Evolutionary conservation across 208 protist genomes (phyloP), one percentile per base, ranked within the genome.

Genomic region (Leishmania aethiopica): DNA sequence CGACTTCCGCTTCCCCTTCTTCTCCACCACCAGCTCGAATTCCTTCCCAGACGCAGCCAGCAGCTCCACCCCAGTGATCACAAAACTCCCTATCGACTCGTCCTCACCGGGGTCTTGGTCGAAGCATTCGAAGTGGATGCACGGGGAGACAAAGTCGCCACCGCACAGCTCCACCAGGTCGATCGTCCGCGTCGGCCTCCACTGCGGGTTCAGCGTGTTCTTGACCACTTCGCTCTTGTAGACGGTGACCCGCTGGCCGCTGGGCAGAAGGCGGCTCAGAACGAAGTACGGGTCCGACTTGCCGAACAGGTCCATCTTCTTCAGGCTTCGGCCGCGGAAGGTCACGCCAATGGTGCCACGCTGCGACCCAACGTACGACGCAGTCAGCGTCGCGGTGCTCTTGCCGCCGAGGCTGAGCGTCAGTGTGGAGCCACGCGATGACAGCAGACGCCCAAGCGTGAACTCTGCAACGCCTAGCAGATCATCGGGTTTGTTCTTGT

Each of bases 251-350:
- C 49, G 37, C 66, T 87, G 82, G 0, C 86, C 83, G 17, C 42
- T 78, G 0, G 81, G 77, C 13, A 89, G 71, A 10, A 73, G 66
- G 35, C 86, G 83, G 32, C 69, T 55, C 5, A 91, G n/a, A 25
- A 82, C 28, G 47, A 91, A 79, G 71, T 82, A 88, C 25, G 82
- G 79, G 70, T 88, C 84, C 4, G 87, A 80, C 80, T 88, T 89
- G 55, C 81, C 60, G 62, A 91, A 83, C n/a, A 88, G 32, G 57
- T 88, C 67, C 86, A 89, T 91, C 69, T 88, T 88, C 80, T 87
- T 88, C 19, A 89, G 81, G 37, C 85, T 62, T 1, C 80, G 72
- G 17, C 83, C 88, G 40, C 77, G 37, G 53, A 91, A 78, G 15
- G 2, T 71, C 19, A 86, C 45, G 0, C 72, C 25, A 28, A 84